Evolutionary conservation across 768 basidiomycete genomes (phyloP), one percentile per base, ranked within the genome.

Genomic region (Xanthoconium stramineum): DNA sequence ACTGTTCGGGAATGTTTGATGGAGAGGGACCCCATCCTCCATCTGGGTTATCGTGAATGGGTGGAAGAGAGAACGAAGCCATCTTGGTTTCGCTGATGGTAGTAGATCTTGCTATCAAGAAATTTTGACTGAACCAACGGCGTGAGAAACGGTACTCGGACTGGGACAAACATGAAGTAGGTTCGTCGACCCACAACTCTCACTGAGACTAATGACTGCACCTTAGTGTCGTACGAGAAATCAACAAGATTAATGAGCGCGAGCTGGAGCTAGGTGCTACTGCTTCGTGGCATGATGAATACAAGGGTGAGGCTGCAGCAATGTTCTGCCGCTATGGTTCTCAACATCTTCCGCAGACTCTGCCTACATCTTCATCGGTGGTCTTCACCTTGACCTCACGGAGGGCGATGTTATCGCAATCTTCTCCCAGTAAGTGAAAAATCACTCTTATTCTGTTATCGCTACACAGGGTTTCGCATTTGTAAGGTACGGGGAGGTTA

Each of bases 331-430:
- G 19, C 32, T 11, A 19, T 55, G 61, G 8, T 58, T 44, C 35
- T 61, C 33, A 59, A 55, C 42, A 48, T 36, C 12, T 17, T 32
- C 24, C 32, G 17, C 58, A 87, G 95, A 98, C 72, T 97, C 94
- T 45, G 97, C 97, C 15, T 97, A 98, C 73, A 79, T 99, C 62
- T 97, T 94, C 70, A 78, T 92, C 53, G 95, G 97, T 42, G 95
- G 96, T 19, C 80, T 99, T 32, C 80, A 88, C 59, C 83, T 79
- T 63, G 94, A 94, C 61, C 77, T 98, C 47, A 97, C 97, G 3
- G 97, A 99, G 74, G 97, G 97, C 53, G 97, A 99, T 68, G 92
- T 99, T 17, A 89, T 98, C 61, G 85, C 94, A 15, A 94, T 98
- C 56, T 96, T 98, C 75, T 98, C 96, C 17, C 97, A 99, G 94